Evolutionary conservation across 345 rosid species (phyloP).

Genomic region (Bruguiera sexangula): DNA sequence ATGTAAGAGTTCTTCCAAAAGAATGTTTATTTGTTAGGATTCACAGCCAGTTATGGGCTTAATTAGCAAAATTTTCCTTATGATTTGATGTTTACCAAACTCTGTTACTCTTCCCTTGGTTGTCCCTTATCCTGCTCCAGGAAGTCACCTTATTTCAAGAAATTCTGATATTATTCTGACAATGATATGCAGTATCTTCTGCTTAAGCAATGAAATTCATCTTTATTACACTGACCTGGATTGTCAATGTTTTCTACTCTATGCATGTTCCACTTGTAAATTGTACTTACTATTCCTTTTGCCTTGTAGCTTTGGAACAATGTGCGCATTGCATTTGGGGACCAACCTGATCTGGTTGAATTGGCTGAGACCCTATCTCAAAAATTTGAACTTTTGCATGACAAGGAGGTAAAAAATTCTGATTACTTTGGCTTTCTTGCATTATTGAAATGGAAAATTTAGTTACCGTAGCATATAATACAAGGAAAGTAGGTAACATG

Average conservation of each 20-base stretch:
- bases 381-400: constrained; percentile 63
- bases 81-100: neutral
- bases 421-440: neutral
- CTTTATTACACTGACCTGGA: too few relatives aligned
- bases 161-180: neutral
- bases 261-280: constrained; percentile 3
- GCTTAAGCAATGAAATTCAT: too few relatives aligned
- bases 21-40: neutral
- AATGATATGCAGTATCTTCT: too few relatives aligned
- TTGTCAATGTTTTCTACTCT: neutral
- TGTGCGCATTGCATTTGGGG: constrained; percentile 54
- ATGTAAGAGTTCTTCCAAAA: neutral
- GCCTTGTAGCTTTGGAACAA: constrained; percentile 77
- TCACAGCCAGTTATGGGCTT: neutral
- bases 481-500: too few relatives aligned
- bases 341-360: constrained; percentile 71
- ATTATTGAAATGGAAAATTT: neutral
- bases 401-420: constrained; percentile 53
- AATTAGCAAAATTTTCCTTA: neutral
- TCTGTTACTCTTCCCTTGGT: too few relatives aligned
- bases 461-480: neutral
- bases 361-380: constrained; percentile 65
- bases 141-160: neutral
- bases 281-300: constrained; percentile 31
- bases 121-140: too few relatives aligned